These are phyloP conservation scores for Paraphoma sp. DNA, from an alignment of 2,329 filamentous ascomycete genomes.

Conservation along the genomic window DNA sequence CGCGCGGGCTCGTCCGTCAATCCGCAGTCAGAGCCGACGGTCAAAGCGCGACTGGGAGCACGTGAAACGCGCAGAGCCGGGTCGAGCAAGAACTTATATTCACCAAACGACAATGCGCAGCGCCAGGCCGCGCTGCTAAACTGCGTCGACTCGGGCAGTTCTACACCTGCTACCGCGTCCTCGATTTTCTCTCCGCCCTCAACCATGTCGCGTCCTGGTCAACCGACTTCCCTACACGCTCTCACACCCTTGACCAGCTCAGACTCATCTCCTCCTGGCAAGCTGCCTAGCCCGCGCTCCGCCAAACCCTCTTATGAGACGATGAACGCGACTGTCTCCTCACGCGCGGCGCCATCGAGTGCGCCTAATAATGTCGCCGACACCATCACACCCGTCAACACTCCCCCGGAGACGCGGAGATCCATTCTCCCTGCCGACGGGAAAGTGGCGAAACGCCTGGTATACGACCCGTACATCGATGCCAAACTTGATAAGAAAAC, in stretches of 20 bases:
- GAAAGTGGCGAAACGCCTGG: slow-evolving; percentile 64
- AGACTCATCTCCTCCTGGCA: slow-evolving; percentile 68
- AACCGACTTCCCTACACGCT: slow-evolving; percentile 59
- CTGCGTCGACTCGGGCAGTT: slow-evolving; percentile 75
- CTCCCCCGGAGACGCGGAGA: slow-evolving; percentile 51
- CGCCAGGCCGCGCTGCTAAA: slow-evolving; percentile 69
- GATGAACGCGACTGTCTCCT: slow-evolving; percentile 40
- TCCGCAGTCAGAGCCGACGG: slow-evolving; percentile 16
- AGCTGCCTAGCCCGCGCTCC: slow-evolving; percentile 61
- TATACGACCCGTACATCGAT: slow-evolving; percentile 70
- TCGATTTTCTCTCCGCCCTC: slow-evolving; percentile 70
- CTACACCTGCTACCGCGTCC: slow-evolving; percentile 62
- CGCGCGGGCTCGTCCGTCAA: slow-evolving; percentile 31
- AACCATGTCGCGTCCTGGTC: slow-evolving; percentile 63
- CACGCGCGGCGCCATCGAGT: slow-evolving; percentile 41
- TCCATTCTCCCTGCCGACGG: slow-evolving; percentile 60
- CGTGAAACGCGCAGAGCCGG: slow-evolving; percentile 18
- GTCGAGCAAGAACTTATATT: slow-evolving; percentile 25
- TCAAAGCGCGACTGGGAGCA: slow-evolving; percentile 18
- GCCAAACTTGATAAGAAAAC: slow-evolving; percentile 61
- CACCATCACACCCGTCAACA: slow-evolving; percentile 53
- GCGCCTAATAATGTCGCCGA: slow-evolving; percentile 53
- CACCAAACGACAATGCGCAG: slow-evolving; percentile 39
- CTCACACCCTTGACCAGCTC: slow-evolving; percentile 71
- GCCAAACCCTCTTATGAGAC: slow-evolving; percentile 48